Percentiles rank a stretch among this genome's conserved stretches.
Conservation (phyloP, 495 filamentous ascomycete genomes). For the Articulospora tetracladia region DNA sequence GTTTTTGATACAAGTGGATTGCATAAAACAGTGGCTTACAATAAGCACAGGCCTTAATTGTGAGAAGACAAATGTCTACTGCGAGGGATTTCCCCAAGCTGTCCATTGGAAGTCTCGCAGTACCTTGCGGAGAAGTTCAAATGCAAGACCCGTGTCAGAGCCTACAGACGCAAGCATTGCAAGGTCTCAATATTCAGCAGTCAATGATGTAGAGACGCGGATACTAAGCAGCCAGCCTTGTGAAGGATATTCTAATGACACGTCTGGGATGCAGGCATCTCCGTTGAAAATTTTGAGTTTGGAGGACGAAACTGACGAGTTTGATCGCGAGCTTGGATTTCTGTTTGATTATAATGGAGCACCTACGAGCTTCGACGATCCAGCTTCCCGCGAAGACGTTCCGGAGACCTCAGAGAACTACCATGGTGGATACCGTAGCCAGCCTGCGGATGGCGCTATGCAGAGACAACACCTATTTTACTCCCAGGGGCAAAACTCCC, state of each 20-base stretch:
- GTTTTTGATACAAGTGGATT: too few relatives aligned
- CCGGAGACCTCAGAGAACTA: not conserved
- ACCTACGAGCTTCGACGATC: not conserved
- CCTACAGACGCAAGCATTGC: too few relatives aligned
- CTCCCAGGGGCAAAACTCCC: not conserved
- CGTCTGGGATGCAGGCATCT: too few relatives aligned
- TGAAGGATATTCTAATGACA: too few relatives aligned
- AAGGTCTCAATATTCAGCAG: too few relatives aligned
- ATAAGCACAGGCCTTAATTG: constrained; percentile 19
- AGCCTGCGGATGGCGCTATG: too few relatives aligned
- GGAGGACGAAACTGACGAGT: too few relatives aligned
- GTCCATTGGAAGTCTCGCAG: not conserved
- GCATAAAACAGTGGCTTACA: too few relatives aligned
- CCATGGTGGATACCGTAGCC: not conserved
- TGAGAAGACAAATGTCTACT: constrained; percentile 3
- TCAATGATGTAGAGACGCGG: too few relatives aligned
- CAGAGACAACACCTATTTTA: too few relatives aligned
- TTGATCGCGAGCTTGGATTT: not conserved
- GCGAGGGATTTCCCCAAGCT: constrained; percentile 1
- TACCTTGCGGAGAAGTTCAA: not conserved
- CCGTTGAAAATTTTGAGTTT: too few relatives aligned
- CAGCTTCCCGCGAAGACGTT: not conserved
- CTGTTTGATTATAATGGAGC: not conserved
- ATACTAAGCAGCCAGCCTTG: too few relatives aligned
- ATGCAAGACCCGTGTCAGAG: not conserved